Conservation (phyloP, 495 filamentous ascomycete genomes). For the Pyrenula aspistea region DNA sequence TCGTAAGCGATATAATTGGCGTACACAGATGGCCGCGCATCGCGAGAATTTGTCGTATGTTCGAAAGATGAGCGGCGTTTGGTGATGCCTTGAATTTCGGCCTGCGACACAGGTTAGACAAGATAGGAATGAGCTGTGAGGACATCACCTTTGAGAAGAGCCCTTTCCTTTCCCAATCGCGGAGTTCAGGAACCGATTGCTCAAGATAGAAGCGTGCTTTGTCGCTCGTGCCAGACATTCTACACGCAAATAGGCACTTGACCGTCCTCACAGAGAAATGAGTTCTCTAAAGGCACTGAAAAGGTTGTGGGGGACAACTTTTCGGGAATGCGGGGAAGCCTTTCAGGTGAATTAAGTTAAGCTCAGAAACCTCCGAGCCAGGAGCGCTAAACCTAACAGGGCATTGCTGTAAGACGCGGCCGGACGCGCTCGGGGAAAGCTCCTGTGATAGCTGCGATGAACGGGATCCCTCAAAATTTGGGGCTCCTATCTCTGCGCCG, state of each 20-base stretch:
- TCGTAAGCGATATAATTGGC: slow-evolving; percentile 83
- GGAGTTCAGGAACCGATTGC: slow-evolving; percentile 79
- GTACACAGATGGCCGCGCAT: slow-evolving; percentile 63
- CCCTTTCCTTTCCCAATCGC: slow-evolving; percentile 75
- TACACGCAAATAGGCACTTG: no score
- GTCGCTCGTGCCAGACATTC: slow-evolving; percentile 75
- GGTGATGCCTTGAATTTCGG: slow-evolving; percentile 73
- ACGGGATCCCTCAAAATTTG: neutral
- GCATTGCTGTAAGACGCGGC: neutral
- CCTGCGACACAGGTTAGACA: slow-evolving; percentile 34
- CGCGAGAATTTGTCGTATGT: slow-evolving; percentile 73
- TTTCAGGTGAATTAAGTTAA: no score
- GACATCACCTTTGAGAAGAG: slow-evolving; percentile 66
- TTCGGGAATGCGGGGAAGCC: no score
- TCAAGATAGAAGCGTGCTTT: slow-evolving; percentile 93
- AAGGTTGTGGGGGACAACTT: no score
- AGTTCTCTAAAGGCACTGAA: no score
- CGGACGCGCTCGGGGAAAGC: neutral
- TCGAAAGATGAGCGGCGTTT: slow-evolving; percentile 88
- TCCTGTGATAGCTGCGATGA: neutral
- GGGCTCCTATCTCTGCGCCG: neutral
- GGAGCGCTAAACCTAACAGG: neutral
- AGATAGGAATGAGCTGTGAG: neutral
- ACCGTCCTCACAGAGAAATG: no score
- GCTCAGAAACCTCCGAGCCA: no score